phyloP scores from a whole-genome alignment of 495 filamentous ascomycete species.

The Neurospora sp. region DNA sequence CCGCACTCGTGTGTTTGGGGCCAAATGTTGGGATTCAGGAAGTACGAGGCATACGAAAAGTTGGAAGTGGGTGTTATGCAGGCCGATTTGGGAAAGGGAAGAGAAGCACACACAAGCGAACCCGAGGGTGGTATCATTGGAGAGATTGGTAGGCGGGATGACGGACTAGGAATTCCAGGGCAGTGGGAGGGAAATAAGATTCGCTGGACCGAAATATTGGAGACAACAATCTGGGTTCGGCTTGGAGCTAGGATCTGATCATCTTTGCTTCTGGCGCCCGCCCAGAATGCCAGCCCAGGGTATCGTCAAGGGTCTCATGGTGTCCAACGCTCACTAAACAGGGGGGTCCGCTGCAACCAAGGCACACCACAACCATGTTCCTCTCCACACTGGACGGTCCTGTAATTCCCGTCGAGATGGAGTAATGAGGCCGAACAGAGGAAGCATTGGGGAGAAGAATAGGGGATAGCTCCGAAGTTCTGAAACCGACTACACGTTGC shows the following conservation, averaged over 20 bases:
- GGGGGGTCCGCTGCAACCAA: neutral
- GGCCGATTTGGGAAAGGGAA: neutral
- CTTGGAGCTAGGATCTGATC: neutral
- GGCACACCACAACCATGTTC: neutral
- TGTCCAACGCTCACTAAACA: neutral
- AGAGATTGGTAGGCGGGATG: neutral
- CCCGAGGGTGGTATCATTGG: neutral
- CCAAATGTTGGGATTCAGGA: neutral
- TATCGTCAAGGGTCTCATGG: neutral
- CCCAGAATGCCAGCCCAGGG: neutral
- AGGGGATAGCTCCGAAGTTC: neutral
- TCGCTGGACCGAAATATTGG: neutral
- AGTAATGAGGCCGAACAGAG: neutral
- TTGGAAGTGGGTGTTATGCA: neutral
- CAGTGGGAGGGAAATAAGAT: neutral
- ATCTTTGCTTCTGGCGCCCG: neutral
- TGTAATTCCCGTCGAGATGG: conserved; percentile 2
- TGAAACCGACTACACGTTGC: neutral
- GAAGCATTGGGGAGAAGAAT: neutral
- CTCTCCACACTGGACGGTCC: neutral
- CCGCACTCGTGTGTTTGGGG: neutral
- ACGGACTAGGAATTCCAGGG: neutral
- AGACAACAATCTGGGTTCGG: neutral
- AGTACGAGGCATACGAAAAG: neutral
- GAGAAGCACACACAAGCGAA: neutral